Evolutionary conservation across 441 rosid species (phyloP), one percentile per base, ranked within the genome.

Genomic region (Kokia cookei): DNA sequence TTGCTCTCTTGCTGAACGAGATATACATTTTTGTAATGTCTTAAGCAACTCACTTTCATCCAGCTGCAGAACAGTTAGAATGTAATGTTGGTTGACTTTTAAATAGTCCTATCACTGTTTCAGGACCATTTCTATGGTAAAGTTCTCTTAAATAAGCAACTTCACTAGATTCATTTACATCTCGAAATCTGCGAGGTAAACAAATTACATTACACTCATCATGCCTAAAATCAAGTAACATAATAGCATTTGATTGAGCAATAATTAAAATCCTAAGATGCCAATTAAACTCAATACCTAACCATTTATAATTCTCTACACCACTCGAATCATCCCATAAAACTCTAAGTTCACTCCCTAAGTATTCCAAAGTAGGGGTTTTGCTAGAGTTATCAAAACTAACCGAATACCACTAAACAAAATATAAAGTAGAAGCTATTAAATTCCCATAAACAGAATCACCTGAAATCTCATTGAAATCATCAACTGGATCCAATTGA

Each of bases 81-180:
- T 95, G 89, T 66, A 95, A 79, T 4, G 98, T 87, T 61, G 98
- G 90, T 65, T 84, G 89, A 81, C 88, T 93, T 85, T 95, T 98
- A 72, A 90, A 95, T 29, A 82, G 60, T 78, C 93, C 84, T 78
- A 95, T 93, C 57, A 95, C 92, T 43, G 91, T 92, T 79, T 95
- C 98, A 69, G 96, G 97, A 77, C 93, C 98, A 64, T 91, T 90
- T 79, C 86, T 85, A 55, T 80, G 87, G 81, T 79, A 82, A 57
- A 95, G 91, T 63, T 91, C 96, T 87, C 85, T 85, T 29, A 95
- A 88, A 59, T 88, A 84, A 13, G 93, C 89, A 80, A 85, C 84
- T 65, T 89, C 96, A 61, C 80, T 87, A 43, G 87, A 89, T 75
- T 90, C 99, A 64, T 88, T 92, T 27, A 77, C 77, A 59, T 90